Percentiles rank a stretch among this genome's conserved stretches.
These are phyloP conservation scores for Ophiostoma perfectum DNA, from an alignment of 2,329 filamentous ascomycete species.

Conservation along the genomic window DNA sequence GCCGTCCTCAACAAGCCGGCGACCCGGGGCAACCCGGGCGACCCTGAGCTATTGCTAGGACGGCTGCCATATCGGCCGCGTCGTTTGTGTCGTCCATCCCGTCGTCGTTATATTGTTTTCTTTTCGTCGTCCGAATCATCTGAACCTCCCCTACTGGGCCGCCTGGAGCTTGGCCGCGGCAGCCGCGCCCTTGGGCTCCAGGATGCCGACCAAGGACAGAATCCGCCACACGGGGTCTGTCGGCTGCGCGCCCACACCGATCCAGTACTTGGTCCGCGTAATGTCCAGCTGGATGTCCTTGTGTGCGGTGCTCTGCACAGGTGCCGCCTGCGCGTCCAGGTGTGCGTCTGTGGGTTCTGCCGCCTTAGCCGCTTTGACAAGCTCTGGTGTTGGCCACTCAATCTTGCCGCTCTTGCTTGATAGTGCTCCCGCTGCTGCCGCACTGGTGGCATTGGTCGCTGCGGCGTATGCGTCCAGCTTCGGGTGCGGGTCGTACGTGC, in stretches of 20 bases:
- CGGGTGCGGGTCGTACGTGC: conserved; percentile 66
- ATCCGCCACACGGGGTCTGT: conserved; percentile 84
- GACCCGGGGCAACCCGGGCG: not conserved
- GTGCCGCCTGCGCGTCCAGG: not conserved
- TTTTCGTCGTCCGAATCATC: not conserved
- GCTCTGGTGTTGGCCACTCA: conserved; percentile 13
- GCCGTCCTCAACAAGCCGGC: not conserved
- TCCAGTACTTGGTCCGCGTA: conserved; percentile 83
- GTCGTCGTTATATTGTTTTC: not conserved
- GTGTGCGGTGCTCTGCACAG: conserved; percentile 43
- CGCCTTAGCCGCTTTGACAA: conserved; percentile 1
- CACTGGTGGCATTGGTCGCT: not conserved
- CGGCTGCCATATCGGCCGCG: not conserved
- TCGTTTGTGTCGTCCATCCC: not conserved
- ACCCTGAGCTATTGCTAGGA: not conserved
- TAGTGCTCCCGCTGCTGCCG: not conserved
- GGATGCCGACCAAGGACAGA: conserved; percentile 64
- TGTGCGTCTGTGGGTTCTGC: not conserved
- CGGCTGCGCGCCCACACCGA: conserved; percentile 93
- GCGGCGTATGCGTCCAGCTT: conserved; percentile 49
- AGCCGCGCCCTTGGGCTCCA: conserved; percentile 23
- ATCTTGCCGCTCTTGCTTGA: not conserved
- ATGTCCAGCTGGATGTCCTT: conserved; percentile 90
- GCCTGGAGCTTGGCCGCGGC: not conserved
- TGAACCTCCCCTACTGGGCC: not conserved